Percentiles rank a stretch among this genome's conserved stretches.
phyloP scores from a whole-genome alignment of 257 asterid genomes.

The Sherardia arvensis region DNA sequence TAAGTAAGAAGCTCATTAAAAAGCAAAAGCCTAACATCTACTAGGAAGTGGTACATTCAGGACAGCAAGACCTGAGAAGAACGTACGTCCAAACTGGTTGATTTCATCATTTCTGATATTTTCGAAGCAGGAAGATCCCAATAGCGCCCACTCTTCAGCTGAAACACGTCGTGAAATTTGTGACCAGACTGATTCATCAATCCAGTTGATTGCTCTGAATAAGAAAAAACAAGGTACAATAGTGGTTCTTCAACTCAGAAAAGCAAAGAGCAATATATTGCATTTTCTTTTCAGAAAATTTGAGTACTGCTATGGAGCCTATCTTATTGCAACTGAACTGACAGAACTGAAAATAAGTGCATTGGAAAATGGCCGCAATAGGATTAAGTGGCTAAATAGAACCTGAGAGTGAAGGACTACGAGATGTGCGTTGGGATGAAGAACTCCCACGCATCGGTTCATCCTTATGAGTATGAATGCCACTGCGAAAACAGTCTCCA shows the following conservation, averaged over 20 bases:
- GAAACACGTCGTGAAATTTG: slow-evolving; percentile 78
- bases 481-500: slow-evolving; percentile 31
- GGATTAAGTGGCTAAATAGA: not conserved
- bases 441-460: slow-evolving; percentile 26
- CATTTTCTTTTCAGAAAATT: too few species aligned
- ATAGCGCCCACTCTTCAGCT: slow-evolving; percentile 65
- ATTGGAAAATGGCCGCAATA: too few species aligned
- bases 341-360: not conserved
- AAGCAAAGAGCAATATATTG: not conserved
- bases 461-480: slow-evolving; percentile 26
- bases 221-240: not conserved
- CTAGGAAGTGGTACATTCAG: not conserved
- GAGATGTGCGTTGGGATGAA: slow-evolving; percentile 32
- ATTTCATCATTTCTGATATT: slow-evolving; percentile 82
- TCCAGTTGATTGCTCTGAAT: slow-evolving; percentile 40
- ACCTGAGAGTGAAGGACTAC: slow-evolving; percentile 54
- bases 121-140: slow-evolving; percentile 67
- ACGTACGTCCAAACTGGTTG: slow-evolving; percentile 86
- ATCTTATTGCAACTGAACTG: not conserved
- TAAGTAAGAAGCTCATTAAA: not conserved
- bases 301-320: too few species aligned
- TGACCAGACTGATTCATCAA: slow-evolving; percentile 41
- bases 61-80: slow-evolving; percentile 11
- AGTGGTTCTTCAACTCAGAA: not conserved
- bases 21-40: not conserved